Percentiles rank a stretch among this genome's conserved stretches.
phyloP scores from a whole-genome alignment of 1,139 yeast genomes.

The Kodamaea alishanica region DNA sequence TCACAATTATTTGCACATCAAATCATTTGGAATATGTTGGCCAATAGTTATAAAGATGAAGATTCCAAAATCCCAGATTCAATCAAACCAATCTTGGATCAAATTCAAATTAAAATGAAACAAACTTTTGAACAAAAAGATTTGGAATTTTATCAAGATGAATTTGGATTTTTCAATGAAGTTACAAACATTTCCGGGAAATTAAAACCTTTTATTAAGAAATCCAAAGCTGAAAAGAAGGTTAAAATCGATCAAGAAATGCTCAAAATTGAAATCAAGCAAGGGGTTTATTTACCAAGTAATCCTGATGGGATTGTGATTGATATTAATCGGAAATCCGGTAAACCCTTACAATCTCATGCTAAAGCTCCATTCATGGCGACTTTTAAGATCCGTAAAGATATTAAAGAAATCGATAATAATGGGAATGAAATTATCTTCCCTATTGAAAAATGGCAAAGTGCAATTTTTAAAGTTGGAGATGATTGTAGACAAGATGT shows the following conservation, averaged over 20 bases:
- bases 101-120: constrained; percentile 66
- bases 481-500: constrained; percentile 99
- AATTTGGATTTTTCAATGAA: constrained; percentile 84
- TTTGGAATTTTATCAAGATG: constrained; percentile 67
- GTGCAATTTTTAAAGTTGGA: constrained; percentile 98
- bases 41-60: constrained; percentile 89
- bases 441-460: constrained; percentile 68
- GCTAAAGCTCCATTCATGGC: constrained; percentile 99
- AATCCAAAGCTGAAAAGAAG: constrained; percentile 94
- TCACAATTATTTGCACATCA: constrained; percentile 94
- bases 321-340: constrained; percentile 88
- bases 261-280: constrained; percentile 70
- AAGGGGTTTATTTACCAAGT: constrained; percentile 90
- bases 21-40: constrained; percentile 96
- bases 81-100: constrained; percentile 79
- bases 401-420: constrained; percentile 43
- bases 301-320: constrained; percentile 94
- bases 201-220: constrained; percentile 88
- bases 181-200: constrained; percentile 94
- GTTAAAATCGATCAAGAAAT: constrained; percentile 95
- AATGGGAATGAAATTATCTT: constrained; percentile 34
- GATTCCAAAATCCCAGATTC: constrained; percentile 76
- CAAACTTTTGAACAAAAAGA: constrained; percentile 59
- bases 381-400: constrained; percentile 76
- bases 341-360: constrained; percentile 95